Percentiles rank a stretch among this genome's conserved stretches.
Evolutionary conservation across 106 monocot genomes (phyloP).

Genomic region (Dioscorea dumetorum): DNA sequence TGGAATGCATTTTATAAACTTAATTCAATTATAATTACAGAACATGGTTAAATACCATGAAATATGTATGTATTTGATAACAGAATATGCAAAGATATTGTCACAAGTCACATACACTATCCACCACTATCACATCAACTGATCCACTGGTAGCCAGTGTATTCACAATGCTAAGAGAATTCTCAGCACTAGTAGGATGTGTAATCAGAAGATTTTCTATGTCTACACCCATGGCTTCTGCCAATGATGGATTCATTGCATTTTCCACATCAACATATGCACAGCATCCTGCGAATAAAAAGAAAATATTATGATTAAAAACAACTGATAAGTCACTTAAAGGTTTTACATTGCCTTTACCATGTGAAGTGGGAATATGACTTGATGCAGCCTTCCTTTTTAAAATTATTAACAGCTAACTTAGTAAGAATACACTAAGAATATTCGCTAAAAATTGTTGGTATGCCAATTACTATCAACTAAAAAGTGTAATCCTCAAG

Average conservation of each 20-base stretch:
- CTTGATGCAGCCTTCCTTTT: too few relatives aligned
- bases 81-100: background rate
- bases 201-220: conserved; percentile 65
- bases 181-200: conserved; percentile 70
- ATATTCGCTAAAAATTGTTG: too few relatives aligned
- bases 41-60: too few relatives aligned
- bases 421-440: too few relatives aligned
- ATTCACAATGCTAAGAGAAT: conserved; percentile 65
- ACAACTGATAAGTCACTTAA: background rate
- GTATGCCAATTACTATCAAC: too few relatives aligned
- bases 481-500: too few relatives aligned
- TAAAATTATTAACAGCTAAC: too few relatives aligned
- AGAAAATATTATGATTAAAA: background rate
- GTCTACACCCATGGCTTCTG: conserved; percentile 64
- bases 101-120: conserved; percentile 57
- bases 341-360: background rate
- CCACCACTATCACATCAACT: conserved; percentile 80
- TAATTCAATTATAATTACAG: too few relatives aligned
- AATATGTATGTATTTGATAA: background rate
- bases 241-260: conserved; percentile 59
- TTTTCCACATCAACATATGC: conserved; percentile 88
- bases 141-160: conserved; percentile 69
- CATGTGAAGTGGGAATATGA: too few relatives aligned
- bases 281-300: conserved; percentile 60
- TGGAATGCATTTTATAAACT: too few relatives aligned